These are phyloP conservation scores for Petunia axillaris DNA, from an alignment of 257 asterid genomes.

Conservation along the genomic window DNA sequence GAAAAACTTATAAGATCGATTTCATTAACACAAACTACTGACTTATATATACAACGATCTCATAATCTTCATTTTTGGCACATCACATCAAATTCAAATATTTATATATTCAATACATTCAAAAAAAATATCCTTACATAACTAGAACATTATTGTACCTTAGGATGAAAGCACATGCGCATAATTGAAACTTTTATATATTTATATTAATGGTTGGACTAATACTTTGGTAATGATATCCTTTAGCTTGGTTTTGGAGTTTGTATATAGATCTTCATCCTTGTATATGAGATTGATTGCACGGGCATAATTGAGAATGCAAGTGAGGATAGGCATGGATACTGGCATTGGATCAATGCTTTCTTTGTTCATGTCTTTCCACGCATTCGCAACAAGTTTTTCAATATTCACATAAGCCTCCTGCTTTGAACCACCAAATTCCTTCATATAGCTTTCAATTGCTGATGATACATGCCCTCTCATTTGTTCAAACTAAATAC, in stretches of 20 bases:
- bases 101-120: too few relatives aligned
- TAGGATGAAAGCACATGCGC: neutral
- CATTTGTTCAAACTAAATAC: conserved; percentile 19
- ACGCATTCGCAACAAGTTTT: conserved; percentile 22
- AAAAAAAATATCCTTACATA: too few relatives aligned
- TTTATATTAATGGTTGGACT: conserved; percentile 29
- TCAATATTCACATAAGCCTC: conserved; percentile 28
- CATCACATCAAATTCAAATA: too few relatives aligned
- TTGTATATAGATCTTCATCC: conserved; percentile 33
- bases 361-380: conserved; percentile 37
- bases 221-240: conserved; percentile 16
- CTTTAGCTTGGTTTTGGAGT: conserved; percentile 29
- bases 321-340: conserved; percentile 11
- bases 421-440: conserved; percentile 21
- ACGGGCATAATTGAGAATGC: conserved; percentile 24
- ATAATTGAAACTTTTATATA: neutral
- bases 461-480: conserved; percentile 21
- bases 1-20: too few relatives aligned
- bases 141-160: too few relatives aligned
- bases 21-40: too few relatives aligned
- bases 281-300: conserved; percentile 27
- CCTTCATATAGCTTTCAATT: conserved; percentile 17
- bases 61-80: too few relatives aligned
- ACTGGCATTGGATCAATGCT: conserved; percentile 20
- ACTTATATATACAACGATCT: too few relatives aligned